Base-by-base conservation (phyloP, 2,329 filamentous ascomycete genomes). In the Aspergillus sp. region DNA sequence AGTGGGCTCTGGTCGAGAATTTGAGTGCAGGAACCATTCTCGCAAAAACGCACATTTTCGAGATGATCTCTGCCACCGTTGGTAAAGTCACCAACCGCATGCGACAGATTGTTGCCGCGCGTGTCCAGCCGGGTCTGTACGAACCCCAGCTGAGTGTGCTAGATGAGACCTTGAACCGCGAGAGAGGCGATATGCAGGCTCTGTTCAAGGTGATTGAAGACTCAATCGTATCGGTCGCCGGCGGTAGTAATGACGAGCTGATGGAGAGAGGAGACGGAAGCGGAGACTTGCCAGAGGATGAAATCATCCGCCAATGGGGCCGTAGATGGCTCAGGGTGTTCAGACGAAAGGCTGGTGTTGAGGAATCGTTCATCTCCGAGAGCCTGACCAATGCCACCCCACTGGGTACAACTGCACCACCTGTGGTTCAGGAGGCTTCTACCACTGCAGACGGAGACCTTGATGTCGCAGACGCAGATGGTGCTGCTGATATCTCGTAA, bases 41-140 rank as follows among this genome's bases (percentile, higher is more conserved):
- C 9, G 81, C 85, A 8, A 79, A 86, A 54, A 74, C 83, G 6
- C 84, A 91, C 69, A 76, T 94, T 7, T 96, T 89, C 63, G 93
- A 98, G 71, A 85, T 97, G 71, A 83, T 97, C 11, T 83, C 84
- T 49, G 86, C 86, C 54, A 97, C 93, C 0, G 84, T 96, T 41
- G 78, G 82, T 60, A 97, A 98, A 70, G 91, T 97, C 39, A 90
- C 89, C 1, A 84, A 83, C 50, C 86, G 90, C 28, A 83, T 94
- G 41, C 82, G 88, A 34, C 88, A 95, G 68, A 83, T 96, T 26
- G 80, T 88, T 7, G 72, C 74, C 2, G 79, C 82, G 5, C 75
- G 79, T 27, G 72, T 76, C n/a, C 77, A 79, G 37, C 73, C 77
- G 6, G 77, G 76, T 9, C 67, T 83, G 6, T 68, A 73, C 38